phyloP scores from a whole-genome alignment of 768 basidiomycete genomes.

The Tricholoma bakamatsutake region DNA sequence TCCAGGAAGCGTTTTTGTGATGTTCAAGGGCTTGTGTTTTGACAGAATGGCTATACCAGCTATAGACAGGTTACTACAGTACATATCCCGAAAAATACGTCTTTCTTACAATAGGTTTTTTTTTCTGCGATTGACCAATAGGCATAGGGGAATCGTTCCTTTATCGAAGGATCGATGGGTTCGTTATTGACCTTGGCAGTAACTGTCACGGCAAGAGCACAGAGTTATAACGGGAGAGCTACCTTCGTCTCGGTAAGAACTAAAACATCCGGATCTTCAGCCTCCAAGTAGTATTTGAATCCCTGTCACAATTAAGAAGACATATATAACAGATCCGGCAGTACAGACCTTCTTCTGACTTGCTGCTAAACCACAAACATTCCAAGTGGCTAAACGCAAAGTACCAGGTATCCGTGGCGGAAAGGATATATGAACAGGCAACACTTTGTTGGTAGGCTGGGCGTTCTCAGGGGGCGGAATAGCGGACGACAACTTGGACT shows the following conservation, averaged over 20 bases:
- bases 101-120: slow-evolving; percentile 71
- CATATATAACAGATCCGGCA: background rate
- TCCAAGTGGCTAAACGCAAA: slow-evolving; percentile 65
- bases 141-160: slow-evolving; percentile 56
- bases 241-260: slow-evolving; percentile 87
- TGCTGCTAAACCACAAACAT: slow-evolving; percentile 72
- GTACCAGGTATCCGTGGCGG: slow-evolving; percentile 42
- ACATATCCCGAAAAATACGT: background rate
- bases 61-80: slow-evolving; percentile 20
- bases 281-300: slow-evolving; percentile 76
- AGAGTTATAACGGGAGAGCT: background rate
- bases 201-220: background rate
- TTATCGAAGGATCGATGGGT: slow-evolving; percentile 55
- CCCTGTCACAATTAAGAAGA: slow-evolving; percentile 39
- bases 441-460: slow-evolving; percentile 69
- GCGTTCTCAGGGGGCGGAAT: slow-evolving; percentile 25
- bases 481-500: slow-evolving; percentile 9
- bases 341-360: slow-evolving; percentile 66
- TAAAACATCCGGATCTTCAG: slow-evolving; percentile 81
- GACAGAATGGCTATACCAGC: slow-evolving; percentile 81
- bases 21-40: slow-evolving; percentile 64
- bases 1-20: slow-evolving; percentile 64
- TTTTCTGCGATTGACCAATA: slow-evolving; percentile 76
- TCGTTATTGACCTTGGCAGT: slow-evolving; percentile 58
- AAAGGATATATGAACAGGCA: slow-evolving; percentile 59